Base-by-base conservation (phyloP, 306 rosid genomes). In the Cicer pinnatifidum region DNA sequence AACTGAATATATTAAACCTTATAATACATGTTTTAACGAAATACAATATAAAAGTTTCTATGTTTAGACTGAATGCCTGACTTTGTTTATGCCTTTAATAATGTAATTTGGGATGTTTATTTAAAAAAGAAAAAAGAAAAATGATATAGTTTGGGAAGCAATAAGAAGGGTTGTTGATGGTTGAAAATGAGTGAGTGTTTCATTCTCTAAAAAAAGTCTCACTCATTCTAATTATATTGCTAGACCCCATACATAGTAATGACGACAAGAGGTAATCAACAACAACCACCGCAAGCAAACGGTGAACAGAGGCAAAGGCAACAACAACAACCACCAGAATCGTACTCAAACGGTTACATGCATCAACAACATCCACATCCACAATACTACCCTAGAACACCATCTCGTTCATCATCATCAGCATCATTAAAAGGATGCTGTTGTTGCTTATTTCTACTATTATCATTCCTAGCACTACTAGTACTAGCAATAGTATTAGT, bases 361-460 rank as follows among this genome's bases (percentile, higher is more conserved):
- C 11, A 33, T 5, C 60, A 53, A 0, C 75, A 70, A 12, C 75
- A 44, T 33, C 81, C 38, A 12, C 75, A 44, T 33, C 81, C 38
- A 5, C 78, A 75, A 7, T 78, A 87, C 85, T 78, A 80, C 16
- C 77, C 91, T 0, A 33, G 81, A 23, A 51, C 88, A 12, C 80
- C 92, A 0, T 70, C 78, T 1, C 83, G 84, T 0, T 74, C 88
- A 3, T 89, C 95, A 1, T 84, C 92, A 0, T 76, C 91, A 0
- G 94, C 98, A 0, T 94, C 98, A 9, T 83, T 94, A 48, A 85
- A 81, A 80, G 98, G 98, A 0, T 94, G 98, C 28, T 94, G 98
- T 52, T 94, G 98, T 71, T 94, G 98, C 50, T 96, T 94, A 67
- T 91, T 88, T 86, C 88, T 94, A 1, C 91, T 94, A 48, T 79